Evolutionary conservation across 129 eudicot genomes (phyloP), one percentile per base, ranked within the genome.

Genomic region (Tanacetum coccineum): DNA sequence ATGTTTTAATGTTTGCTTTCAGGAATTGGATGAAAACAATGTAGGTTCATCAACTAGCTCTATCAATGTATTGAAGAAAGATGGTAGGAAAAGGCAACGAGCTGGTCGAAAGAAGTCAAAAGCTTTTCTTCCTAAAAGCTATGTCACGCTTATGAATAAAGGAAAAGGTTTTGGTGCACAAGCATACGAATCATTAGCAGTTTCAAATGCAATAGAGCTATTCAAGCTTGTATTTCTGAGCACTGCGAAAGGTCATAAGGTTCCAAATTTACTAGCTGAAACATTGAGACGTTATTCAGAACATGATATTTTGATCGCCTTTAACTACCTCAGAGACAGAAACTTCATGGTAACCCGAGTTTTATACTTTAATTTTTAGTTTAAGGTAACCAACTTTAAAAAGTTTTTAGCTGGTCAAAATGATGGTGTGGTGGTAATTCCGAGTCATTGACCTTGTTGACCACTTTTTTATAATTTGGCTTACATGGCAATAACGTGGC

Each of bases 261-360:
- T 78, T 60, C 84, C 95, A 67, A 73, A 72, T 52, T 49, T 93
- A 76, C 87, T 93, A 26, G 95, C 95, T 51, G 82, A 89, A 79
- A 93, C 96, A 48, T 80, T 89, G 66, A 77, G 93, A 20, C 86
- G 92, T 8, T 93, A 88, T 75, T 93, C 98, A 13, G 96, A 93
- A 72, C 96, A 88, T 51, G 98, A 93, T 84, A 95, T 88, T 52
- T 84, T 83, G 79, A 82, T 92, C 28, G 96, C 98, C 53, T 93
- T 86, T 21, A 85, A 78, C 83, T 88, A 86, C 76, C 87, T 93
- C 62, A 84, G 92, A 71, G 90, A 80, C 86, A 87, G 75, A 62
- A 88, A 77, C 64, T 81, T 88, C 71, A 80, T 88, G 96, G 98
- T 91, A 87, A 64, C 45, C n/a, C n/a, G n/a, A 15, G 54, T 49